Evolutionary conservation across 192 early-diverging fungal genomes (phyloP), one percentile per base, ranked within the genome.

Genomic region (Spinellus fusiger): DNA sequence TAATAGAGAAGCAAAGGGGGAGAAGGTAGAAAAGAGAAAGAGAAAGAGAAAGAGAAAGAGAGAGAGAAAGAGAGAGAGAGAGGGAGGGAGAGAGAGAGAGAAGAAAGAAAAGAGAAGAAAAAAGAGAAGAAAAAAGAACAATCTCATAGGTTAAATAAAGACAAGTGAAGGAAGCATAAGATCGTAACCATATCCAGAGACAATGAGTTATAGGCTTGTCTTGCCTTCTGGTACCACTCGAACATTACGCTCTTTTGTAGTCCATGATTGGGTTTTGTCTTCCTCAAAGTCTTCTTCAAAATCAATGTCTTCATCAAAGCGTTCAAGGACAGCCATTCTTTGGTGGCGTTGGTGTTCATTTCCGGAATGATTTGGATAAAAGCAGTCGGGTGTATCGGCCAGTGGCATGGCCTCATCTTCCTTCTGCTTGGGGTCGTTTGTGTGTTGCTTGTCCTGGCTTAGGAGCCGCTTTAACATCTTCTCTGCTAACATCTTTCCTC

Each of bases 401-500:
- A 44, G 3, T 3, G 40, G 18, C 40, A 44, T 44, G 4, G 18
- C 40, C 10, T 44, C 40, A 10, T 51, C 49, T 25, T 51, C 49
- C 49, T 25, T 27, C 5, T 51, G 49, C 54, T 37, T 56, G 22
- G 9, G 35, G 35, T 34, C 32, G 0, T 23, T 56, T 37, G 32
- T 32, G 26, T 40, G 54, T 25, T 35, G 23, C 4, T 28, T 40
- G 26, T 40, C 25, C 34, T 63, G 31, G 18, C 48, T 23, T 26
- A 67, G 49, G 27, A 76, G 59, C 28, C 74, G 49, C 54, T 80
- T 82, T 29, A 82, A 58, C 32, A 82, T 73, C 56, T 80, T 79
- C 27, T 77, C 78, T 7, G 76, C 78, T 23, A 80, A 64, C 13
- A 80, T 63, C 37, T 79, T 74, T 3, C 73, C 65, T 58, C 72